Evolutionary conservation across 2,329 filamentous ascomycete genomes (phyloP).

Genomic region (Aspergillus awamori): DNA sequence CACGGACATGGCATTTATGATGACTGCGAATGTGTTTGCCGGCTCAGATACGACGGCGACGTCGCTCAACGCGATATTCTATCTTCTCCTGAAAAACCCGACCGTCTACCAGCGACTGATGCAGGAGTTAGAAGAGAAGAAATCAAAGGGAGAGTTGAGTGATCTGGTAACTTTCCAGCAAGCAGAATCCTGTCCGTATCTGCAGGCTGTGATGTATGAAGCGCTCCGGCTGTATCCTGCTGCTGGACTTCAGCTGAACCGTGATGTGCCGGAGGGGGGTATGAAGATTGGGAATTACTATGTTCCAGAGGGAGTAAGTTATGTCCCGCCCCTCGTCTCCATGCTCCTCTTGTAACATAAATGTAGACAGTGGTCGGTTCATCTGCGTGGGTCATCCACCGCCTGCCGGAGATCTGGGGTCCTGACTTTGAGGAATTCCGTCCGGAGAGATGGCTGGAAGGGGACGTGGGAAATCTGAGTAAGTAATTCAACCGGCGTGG

Average conservation of each 20-base stretch:
- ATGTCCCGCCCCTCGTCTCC: background rate
- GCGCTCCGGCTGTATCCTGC: slow-evolving; percentile 6
- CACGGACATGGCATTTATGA: slow-evolving; percentile 2
- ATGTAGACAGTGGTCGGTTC: background rate
- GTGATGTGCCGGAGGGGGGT: background rate
- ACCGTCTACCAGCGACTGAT: background rate
- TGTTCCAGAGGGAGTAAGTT: background rate
- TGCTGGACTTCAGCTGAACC: background rate
- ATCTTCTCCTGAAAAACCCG: background rate
- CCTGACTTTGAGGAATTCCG: slow-evolving; percentile 4
- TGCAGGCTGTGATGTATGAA: slow-evolving; percentile 10
- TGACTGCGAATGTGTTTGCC: background rate
- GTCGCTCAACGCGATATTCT: background rate
- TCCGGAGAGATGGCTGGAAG: slow-evolving; percentile 7
- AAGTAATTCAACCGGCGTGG: background rate
- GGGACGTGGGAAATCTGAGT: background rate
- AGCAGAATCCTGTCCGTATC: background rate
- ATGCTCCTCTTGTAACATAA: background rate
- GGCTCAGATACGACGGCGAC: slow-evolving; percentile 3
- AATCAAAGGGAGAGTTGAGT: background rate
- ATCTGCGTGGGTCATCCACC: slow-evolving; percentile 1
- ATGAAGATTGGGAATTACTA: background rate
- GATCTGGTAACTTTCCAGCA: slow-evolving; percentile 1
- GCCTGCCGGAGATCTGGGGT: background rate
- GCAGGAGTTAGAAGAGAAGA: background rate